These are phyloP conservation scores for Pyrrhoderma noxium DNA, from an alignment of 1,284 basidiomycete genomes.

Conservation along the genomic window DNA sequence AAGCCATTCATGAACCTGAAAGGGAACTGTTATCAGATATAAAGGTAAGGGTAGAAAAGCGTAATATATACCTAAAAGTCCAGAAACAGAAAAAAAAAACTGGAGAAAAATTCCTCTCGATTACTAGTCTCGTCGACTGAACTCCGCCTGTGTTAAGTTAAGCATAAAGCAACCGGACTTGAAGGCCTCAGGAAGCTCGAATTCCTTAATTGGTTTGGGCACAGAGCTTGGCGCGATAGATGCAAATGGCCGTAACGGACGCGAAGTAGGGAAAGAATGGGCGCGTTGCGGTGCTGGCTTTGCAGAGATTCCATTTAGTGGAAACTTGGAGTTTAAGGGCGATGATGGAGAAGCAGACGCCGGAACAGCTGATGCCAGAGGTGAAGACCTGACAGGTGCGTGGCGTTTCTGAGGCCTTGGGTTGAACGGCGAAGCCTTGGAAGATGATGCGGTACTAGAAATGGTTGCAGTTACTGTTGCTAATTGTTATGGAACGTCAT, in stretches of 20 bases:
- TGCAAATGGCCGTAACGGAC: constrained; percentile 67
- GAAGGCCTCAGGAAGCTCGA: constrained; percentile 67
- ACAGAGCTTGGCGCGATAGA: constrained; percentile 38
- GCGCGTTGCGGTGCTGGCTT: constrained; percentile 35
- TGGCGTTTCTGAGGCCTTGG: constrained; percentile 5
- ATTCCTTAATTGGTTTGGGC: constrained; percentile 55
- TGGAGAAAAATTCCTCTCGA: constrained; percentile 5
- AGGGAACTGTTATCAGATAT: too few species aligned
- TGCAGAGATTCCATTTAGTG: constrained; percentile 23
- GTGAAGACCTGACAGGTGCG: constrained; percentile 16
- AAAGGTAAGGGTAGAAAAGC: too few species aligned
- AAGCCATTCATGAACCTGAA: too few species aligned
- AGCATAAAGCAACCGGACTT: constrained; percentile 57
- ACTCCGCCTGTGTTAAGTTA: constrained; percentile 72
- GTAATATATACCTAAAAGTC: too few species aligned
- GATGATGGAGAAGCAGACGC: constrained; percentile 13
- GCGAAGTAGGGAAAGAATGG: constrained; percentile 56
- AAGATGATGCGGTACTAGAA: neutral
- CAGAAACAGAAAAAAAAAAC: too few species aligned
- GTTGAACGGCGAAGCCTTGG: constrained; percentile 2
- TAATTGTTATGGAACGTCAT: neutral
- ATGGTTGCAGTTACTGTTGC: constrained; percentile 3
- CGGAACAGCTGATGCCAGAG: constrained; percentile 23
- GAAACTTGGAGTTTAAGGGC: too few species aligned
- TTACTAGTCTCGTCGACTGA: constrained; percentile 57